Evolutionary conservation across 2,329 filamentous ascomycete species (phyloP).

Genomic region (Lizonia empirigonia): DNA sequence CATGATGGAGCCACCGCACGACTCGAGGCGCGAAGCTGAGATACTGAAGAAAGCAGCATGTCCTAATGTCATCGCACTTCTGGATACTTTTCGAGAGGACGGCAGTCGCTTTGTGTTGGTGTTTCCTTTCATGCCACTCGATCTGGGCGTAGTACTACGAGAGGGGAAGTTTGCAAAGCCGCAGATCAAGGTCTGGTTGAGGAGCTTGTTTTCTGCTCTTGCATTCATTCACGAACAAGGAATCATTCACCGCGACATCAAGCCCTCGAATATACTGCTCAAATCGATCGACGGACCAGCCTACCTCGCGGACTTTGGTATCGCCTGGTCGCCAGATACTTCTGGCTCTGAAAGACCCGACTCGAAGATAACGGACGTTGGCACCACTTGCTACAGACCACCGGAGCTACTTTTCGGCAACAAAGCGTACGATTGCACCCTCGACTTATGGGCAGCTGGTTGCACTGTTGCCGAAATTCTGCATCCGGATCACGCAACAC

Average conservation of each 20-base stretch:
- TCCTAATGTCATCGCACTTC: constrained; percentile 67
- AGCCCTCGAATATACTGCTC: constrained; percentile 87
- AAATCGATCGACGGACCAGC: constrained; percentile 70
- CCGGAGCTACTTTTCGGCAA: constrained; percentile 91
- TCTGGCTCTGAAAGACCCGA: constrained; percentile 65
- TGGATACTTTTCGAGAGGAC: constrained; percentile 73
- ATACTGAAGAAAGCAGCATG: constrained; percentile 68
- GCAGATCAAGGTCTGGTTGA: constrained; percentile 60
- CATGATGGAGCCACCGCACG: constrained; percentile 77
- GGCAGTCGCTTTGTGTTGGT: constrained; percentile 76
- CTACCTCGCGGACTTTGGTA: constrained; percentile 88
- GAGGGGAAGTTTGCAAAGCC: constrained; percentile 47
- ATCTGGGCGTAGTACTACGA: constrained; percentile 71
- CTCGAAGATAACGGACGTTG: constrained; percentile 87
- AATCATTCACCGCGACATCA: constrained; percentile 92
- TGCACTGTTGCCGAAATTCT: constrained; percentile 80
- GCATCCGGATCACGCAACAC: constrained; percentile 59
- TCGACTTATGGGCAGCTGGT: constrained; percentile 92
- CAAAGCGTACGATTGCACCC: constrained; percentile 68
- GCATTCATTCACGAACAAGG: constrained; percentile 71
- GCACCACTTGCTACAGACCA: constrained; percentile 87
- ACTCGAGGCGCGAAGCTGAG: constrained; percentile 77
- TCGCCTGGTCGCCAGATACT: constrained; percentile 74
- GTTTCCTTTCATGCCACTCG: constrained; percentile 82
- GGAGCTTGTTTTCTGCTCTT: constrained; percentile 73